phyloP scores from a whole-genome alignment of 805 yeast species.

The Wickerhamiella shivajii region DNA sequence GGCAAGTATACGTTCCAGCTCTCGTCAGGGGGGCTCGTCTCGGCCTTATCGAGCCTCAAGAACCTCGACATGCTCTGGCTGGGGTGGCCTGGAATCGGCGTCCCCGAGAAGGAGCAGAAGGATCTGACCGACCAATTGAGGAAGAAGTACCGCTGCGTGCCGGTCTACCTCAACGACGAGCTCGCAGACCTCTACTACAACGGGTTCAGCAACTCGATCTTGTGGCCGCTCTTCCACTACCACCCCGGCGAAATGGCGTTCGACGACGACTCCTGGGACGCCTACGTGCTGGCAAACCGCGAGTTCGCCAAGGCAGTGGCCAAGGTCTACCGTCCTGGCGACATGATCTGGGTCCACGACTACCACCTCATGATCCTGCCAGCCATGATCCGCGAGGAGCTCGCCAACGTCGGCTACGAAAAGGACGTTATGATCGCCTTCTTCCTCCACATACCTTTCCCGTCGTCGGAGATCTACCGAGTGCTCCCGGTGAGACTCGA shows the following conservation, averaged over 20 bases:
- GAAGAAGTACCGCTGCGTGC: slow-evolving; percentile 74
- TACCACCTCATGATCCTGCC: slow-evolving; percentile 94
- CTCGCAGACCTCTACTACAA: slow-evolving; percentile 93
- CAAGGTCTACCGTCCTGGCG: slow-evolving; percentile 59
- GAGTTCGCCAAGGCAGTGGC: slow-evolving; percentile 67
- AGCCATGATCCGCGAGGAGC: slow-evolving; percentile 57
- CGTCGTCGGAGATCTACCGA: slow-evolving; percentile 90
- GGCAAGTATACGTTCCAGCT: slow-evolving; percentile 68
- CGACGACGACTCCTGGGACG: slow-evolving; percentile 95
- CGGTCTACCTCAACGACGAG: slow-evolving; percentile 75
- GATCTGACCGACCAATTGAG: slow-evolving; percentile 55
- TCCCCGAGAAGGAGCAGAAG: slow-evolving; percentile 61
- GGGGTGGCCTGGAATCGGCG: slow-evolving; percentile 90
- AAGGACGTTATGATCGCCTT: slow-evolving; percentile 64
- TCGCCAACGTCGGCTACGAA: slow-evolving; percentile 26
- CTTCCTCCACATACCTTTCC: slow-evolving; percentile 95
- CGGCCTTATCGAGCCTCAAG: slow-evolving; percentile 85
- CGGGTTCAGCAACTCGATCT: slow-evolving; percentile 84
- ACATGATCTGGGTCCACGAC: slow-evolving; percentile 95
- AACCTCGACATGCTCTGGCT: slow-evolving; percentile 73
- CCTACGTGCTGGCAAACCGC: slow-evolving; percentile 85
- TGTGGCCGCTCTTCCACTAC: slow-evolving; percentile 97
- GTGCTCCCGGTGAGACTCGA: slow-evolving; percentile 91
- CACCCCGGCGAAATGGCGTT: slow-evolving; percentile 99
- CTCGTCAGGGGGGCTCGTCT: slow-evolving; percentile 96